These are phyloP conservation scores for Abelmoschus esculentus DNA, from an alignment of 345 rosid genomes.

Conservation along the genomic window DNA sequence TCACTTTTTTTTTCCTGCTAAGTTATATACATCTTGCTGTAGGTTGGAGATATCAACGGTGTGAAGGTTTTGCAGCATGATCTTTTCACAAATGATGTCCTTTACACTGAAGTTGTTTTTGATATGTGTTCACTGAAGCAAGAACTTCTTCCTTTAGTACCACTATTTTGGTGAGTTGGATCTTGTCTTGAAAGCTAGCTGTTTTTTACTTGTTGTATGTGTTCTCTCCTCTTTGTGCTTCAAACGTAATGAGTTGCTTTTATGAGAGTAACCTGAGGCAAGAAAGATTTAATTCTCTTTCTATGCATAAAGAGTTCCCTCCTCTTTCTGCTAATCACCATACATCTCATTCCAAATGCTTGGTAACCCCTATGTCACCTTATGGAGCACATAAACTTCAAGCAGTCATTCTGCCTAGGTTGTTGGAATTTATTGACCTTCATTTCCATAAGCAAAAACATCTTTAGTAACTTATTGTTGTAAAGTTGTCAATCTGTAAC, in stretches of 20 bases:
- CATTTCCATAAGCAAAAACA: background rate
- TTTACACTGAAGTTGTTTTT: conserved; percentile 83
- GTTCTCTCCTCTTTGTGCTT: background rate
- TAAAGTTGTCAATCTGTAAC: background rate
- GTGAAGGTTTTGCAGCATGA: conserved; percentile 85
- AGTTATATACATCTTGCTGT: conserved; percentile 6
- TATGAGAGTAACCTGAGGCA: background rate
- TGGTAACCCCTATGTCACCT: background rate
- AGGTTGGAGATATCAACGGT: conserved; percentile 83
- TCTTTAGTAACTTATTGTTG: background rate
- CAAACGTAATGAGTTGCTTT: too few species aligned
- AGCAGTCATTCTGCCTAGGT: background rate
- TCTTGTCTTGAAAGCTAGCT: conserved; percentile 17
- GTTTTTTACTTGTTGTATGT: conserved; percentile 7
- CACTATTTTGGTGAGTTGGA: conserved; percentile 79
- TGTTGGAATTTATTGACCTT: background rate
- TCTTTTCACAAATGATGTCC: conserved; percentile 92
- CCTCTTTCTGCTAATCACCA: background rate
- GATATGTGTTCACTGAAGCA: conserved; percentile 74
- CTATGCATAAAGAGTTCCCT: background rate
- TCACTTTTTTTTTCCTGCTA: background rate
- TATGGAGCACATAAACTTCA: background rate
- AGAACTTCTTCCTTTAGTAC: conserved; percentile 85
- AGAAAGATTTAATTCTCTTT: background rate
- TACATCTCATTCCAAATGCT: background rate